These are phyloP conservation scores for Fusarium coicis DNA, from an alignment of 2,329 filamentous ascomycete species.

Conservation along the genomic window DNA sequence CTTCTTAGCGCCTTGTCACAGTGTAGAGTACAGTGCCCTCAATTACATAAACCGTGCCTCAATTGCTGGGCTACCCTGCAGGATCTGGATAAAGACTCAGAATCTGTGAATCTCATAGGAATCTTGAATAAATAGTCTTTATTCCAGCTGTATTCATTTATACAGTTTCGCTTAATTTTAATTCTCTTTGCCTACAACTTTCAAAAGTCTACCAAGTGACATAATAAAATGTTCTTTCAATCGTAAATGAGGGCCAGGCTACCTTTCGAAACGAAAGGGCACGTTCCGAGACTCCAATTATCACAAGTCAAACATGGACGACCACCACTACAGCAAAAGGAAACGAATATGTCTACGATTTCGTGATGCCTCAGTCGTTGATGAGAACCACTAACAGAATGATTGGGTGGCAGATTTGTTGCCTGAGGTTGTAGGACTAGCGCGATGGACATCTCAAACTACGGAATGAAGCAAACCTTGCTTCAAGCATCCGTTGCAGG, in stretches of 20 bases:
- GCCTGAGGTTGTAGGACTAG: neutral
- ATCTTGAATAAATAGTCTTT: neutral
- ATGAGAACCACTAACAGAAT: neutral
- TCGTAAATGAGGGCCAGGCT: too few relatives aligned
- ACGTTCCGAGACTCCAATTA: neutral
- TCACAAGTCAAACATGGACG: neutral
- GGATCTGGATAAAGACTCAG: neutral
- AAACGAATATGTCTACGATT: fast-evolving
- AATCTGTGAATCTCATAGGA: neutral
- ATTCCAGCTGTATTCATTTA: neutral
- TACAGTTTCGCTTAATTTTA: fast-evolving
- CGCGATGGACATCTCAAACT: neutral
- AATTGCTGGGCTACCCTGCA: neutral
- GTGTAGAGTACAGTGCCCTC: fast-evolving
- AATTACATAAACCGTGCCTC: neutral
- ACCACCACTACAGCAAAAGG: neutral
- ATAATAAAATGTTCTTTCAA: too few relatives aligned
- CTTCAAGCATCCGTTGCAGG: too few relatives aligned
- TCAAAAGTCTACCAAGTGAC: neutral
- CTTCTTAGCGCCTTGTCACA: neutral
- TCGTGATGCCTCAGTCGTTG: neutral
- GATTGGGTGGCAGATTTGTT: neutral
- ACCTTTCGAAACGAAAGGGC: too few relatives aligned
- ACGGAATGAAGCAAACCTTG: neutral
- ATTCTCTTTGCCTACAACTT: neutral